A percentile compares a stretch with the other conserved stretches of the same genome.
Evolutionary conservation across 1,139 yeast species (phyloP).

Genomic region (Geotrichum restrictum): DNA sequence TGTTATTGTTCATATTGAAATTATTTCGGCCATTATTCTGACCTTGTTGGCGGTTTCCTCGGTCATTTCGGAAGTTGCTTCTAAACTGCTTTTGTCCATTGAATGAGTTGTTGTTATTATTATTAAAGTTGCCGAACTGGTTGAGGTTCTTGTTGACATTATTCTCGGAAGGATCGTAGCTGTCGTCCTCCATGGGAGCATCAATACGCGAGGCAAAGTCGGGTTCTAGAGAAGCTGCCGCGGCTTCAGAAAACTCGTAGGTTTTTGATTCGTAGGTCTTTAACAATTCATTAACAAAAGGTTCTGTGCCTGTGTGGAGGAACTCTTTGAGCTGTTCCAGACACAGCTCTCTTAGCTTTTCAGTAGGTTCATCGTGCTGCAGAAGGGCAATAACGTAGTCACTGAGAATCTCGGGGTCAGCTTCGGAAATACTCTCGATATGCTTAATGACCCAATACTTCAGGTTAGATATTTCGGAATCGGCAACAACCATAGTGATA

Average conservation of each 20-base stretch:
- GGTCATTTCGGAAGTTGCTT: slow-evolving; percentile 24
- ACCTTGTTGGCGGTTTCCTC: slow-evolving; percentile 1
- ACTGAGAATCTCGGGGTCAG: slow-evolving; percentile 44
- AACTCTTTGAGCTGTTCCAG: slow-evolving; percentile 41
- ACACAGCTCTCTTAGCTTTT: slow-evolving; percentile 35
- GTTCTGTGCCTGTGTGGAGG: slow-evolving; percentile 31
- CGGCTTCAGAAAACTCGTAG: slow-evolving; percentile 3
- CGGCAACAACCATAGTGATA: slow-evolving; percentile 17
- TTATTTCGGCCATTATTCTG: slow-evolving; percentile 11
- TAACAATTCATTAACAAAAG: slow-evolving; percentile 30
- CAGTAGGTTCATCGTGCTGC: slow-evolving; percentile 37
- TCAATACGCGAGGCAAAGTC: slow-evolving; percentile 9
- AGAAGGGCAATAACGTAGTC: slow-evolving; percentile 47
- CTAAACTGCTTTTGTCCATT: slow-evolving; percentile 25
- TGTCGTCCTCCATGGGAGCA: background rate
- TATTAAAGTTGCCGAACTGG: slow-evolving; percentile 7
- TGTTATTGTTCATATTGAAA: too few species aligned
- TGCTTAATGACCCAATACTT: slow-evolving; percentile 41
- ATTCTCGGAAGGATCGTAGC: slow-evolving; percentile 1
- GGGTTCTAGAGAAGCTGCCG: background rate
- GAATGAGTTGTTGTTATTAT: background rate
- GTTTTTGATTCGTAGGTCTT: slow-evolving; percentile 23
- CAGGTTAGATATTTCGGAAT: slow-evolving; percentile 24
- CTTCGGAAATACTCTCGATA: slow-evolving; percentile 38
- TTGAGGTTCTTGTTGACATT: slow-evolving; percentile 1